Evolutionary conservation across 108 stramenopile species (phyloP).

Genomic region (Aurantiochytrium sp.): DNA sequence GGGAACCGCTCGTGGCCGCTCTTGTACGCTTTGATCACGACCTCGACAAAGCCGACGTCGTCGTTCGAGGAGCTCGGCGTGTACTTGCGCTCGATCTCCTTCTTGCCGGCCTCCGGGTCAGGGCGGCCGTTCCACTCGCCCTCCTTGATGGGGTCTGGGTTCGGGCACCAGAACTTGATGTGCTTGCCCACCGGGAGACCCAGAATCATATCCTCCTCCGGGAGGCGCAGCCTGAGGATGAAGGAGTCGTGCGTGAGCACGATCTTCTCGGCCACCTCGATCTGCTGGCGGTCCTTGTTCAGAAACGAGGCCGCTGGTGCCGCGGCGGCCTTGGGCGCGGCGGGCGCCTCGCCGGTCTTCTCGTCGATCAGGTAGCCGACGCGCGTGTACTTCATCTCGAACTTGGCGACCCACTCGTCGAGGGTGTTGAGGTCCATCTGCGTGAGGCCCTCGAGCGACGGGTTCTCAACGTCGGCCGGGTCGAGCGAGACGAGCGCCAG

Average conservation of each 20-base stretch:
- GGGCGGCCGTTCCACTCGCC: constrained; percentile 28
- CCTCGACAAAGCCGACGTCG: constrained; percentile 77
- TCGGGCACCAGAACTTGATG: constrained; percentile 78
- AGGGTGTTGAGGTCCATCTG: background rate
- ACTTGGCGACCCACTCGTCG: constrained; percentile 24
- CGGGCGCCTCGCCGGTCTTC: background rate
- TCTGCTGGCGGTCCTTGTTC: background rate
- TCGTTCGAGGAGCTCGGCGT: constrained; percentile 85
- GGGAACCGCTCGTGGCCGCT: constrained; percentile 49
- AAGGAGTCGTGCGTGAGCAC: constrained; percentile 82
- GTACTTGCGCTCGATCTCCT: constrained; percentile 98
- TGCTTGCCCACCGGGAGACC: constrained; percentile 95
- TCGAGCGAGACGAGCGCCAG: constrained; percentile 15
- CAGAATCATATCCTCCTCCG: constrained; percentile 76
- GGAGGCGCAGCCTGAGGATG: constrained; percentile 88
- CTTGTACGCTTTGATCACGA: constrained; percentile 55
- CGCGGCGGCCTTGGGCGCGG: background rate
- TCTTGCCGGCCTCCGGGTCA: constrained; percentile 73
- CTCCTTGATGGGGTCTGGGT: constrained; percentile 49
- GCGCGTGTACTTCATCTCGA: constrained; percentile 20
- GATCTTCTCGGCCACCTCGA: constrained; percentile 53
- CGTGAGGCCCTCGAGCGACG: background rate
- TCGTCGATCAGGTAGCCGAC: background rate
- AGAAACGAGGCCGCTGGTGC: background rate
- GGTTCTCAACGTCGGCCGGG: background rate